Evolutionary conservation across 2,329 filamentous ascomycete species (phyloP).

Genomic region (Paracorniculantispora psalliotae): DNA sequence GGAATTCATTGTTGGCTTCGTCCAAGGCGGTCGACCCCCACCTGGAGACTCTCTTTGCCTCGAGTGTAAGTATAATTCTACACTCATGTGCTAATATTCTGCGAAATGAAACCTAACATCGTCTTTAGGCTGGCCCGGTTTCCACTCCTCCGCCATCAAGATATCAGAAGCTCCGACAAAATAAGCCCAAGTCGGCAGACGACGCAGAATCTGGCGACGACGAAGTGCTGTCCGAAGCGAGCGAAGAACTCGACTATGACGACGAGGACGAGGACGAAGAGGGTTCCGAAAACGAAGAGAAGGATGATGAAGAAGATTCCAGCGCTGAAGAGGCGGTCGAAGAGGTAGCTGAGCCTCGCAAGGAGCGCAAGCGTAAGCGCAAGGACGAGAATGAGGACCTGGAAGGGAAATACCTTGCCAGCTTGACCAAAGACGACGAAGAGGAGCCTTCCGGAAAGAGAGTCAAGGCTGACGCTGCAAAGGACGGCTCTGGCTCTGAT

Average conservation of each 20-base stretch:
- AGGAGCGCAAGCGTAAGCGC: conserved; percentile 60
- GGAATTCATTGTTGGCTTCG: conserved; percentile 37
- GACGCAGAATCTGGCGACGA: conserved; percentile 25
- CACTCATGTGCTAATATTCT: not conserved
- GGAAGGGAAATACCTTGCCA: conserved; percentile 64
- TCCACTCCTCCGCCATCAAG: conserved; percentile 40
- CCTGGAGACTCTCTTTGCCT: conserved; percentile 65
- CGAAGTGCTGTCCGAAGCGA: conserved; percentile 25
- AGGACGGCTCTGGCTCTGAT: conserved; percentile 23
- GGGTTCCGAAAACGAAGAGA: conserved; percentile 24
- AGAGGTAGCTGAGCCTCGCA: conserved; percentile 30
- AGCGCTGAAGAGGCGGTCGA: conserved; percentile 35
- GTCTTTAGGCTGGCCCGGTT: conserved; percentile 46
- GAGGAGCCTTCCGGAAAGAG: conserved; percentile 53
- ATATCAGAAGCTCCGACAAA: conserved; percentile 35
- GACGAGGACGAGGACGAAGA: conserved; percentile 19
- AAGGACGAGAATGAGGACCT: conserved; percentile 64
- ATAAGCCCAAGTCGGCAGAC: conserved; percentile 28
- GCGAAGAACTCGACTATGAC: conserved; percentile 23
- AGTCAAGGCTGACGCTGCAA: conserved; percentile 37
- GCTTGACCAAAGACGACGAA: conserved; percentile 56
- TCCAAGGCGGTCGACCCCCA: conserved; percentile 61
- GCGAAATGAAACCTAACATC: conserved; percentile 9
- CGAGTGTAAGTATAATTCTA: conserved; percentile 55
- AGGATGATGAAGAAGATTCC: conserved; percentile 35